These are phyloP conservation scores for Penicillium psychrosexuale DNA, from an alignment of 2,329 filamentous ascomycete species.

Conservation along the genomic window DNA sequence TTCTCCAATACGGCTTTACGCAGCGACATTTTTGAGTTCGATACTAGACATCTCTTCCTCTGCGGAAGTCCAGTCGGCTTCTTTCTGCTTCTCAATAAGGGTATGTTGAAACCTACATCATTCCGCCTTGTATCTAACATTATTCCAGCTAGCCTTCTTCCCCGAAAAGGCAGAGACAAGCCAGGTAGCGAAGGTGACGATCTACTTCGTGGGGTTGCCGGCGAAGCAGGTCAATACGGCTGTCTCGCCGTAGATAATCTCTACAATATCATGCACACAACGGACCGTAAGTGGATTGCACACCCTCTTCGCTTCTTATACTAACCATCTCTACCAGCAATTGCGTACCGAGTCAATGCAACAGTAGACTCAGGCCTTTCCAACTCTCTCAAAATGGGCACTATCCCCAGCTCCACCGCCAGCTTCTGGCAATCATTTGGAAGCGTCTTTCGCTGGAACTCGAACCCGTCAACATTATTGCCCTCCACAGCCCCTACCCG, in stretches of 20 bases:
- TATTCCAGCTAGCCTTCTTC: slow-evolving; percentile 59
- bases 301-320: slow-evolving; percentile 35
- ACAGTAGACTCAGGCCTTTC: slow-evolving; percentile 81
- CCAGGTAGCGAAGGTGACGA: slow-evolving; percentile 68
- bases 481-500: slow-evolving; percentile 63
- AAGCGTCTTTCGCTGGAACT: slow-evolving; percentile 58
- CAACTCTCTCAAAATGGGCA: slow-evolving; percentile 69
- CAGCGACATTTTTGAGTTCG: slow-evolving; percentile 75
- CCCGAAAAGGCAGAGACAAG: slow-evolving; percentile 72
- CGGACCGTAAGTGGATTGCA: slow-evolving; percentile 51
- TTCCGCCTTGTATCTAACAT: slow-evolving; percentile 22
- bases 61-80: slow-evolving; percentile 89
- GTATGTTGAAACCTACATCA: slow-evolving; percentile 18
- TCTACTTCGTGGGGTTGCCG: slow-evolving; percentile 61
- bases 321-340: slow-evolving; percentile 55
- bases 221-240: slow-evolving; percentile 76
- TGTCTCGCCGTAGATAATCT: slow-evolving; percentile 93
- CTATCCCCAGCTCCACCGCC: slow-evolving; percentile 69
- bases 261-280: slow-evolving; percentile 83
- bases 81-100: slow-evolving; percentile 80
- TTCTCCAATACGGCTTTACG: slow-evolving; percentile 40
- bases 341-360: slow-evolving; percentile 89
- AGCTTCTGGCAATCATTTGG: slow-evolving; percentile 65
- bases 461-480: slow-evolving; percentile 48
- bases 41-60: slow-evolving; percentile 84